Evolutionary conservation across 169 alveolate genomes (phyloP).

Genomic region (Plasmodium berghei): DNA sequence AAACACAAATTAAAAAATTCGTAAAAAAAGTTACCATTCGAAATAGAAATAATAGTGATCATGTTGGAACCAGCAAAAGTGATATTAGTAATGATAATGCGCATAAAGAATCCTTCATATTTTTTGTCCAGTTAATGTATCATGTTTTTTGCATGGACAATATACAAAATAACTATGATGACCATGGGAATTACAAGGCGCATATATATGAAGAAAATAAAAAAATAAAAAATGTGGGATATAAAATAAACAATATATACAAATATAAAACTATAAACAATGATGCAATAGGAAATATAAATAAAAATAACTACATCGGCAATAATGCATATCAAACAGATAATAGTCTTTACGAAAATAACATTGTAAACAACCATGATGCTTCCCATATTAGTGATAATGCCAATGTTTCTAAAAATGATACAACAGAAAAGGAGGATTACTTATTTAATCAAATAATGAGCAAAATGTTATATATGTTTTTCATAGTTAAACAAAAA

Average conservation of each 20-base stretch:
- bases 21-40: constrained; percentile 36
- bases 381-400: not conserved
- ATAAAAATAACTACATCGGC: not conserved
- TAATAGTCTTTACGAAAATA: not conserved
- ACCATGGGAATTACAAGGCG: constrained; percentile 9
- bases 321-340: no score
- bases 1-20: constrained; percentile 12
- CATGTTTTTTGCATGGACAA: constrained; percentile 40
- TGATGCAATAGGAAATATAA: not conserved
- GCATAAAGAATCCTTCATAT: constrained; percentile 26
- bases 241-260: constrained; percentile 1
- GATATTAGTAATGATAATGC: constrained; percentile 9
- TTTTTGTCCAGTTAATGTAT: constrained; percentile 42
- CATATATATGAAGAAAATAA: not conserved
- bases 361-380: not conserved
- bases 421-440: constrained; percentile 3
- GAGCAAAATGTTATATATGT: constrained; percentile 44
- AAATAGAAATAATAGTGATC: not conserved
- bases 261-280: not conserved
- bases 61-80: not conserved
- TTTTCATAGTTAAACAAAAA: constrained; percentile 46
- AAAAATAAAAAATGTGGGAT: not conserved
- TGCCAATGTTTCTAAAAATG: not conserved
- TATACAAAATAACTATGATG: constrained; percentile 33
- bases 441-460: constrained; percentile 16